Conservation (phyloP, 2,329 filamentous ascomycete genomes). For the Talaromyces sp. region DNA sequence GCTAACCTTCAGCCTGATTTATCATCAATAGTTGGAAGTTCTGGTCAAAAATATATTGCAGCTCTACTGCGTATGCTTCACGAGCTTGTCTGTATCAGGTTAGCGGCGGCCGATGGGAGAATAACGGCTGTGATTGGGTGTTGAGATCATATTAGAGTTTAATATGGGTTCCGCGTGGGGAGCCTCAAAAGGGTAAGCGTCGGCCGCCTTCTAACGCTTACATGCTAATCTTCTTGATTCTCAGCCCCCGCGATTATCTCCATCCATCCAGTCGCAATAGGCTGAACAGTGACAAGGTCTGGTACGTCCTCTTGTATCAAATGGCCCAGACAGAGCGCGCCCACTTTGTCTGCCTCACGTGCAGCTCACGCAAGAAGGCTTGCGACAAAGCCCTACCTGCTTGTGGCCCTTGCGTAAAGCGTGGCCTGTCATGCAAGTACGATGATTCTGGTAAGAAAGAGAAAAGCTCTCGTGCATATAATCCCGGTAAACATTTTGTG, state of each 20-base stretch:
- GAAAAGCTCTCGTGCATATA: conserved; percentile 11
- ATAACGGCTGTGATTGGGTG: not conserved
- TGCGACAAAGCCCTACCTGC: conserved; percentile 14
- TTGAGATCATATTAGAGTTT: not conserved
- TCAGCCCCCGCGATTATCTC: not conserved
- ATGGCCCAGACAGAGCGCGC: conserved; percentile 12
- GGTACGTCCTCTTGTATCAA: not conserved
- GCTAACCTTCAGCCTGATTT: not conserved
- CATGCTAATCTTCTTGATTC: not conserved
- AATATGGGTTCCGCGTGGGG: not conserved
- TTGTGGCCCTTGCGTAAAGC: conserved; percentile 12
- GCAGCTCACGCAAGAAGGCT: conserved; percentile 15
- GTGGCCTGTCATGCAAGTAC: conserved; percentile 12
- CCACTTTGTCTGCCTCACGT: conserved; percentile 13
- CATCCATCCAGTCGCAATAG: not conserved
- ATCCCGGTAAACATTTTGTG: conserved; percentile 16
- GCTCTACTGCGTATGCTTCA: too few relatives aligned
- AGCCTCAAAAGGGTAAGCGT: conserved; percentile 5
- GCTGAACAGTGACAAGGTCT: not conserved
- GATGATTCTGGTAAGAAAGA: not conserved
- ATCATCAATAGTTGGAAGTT: not conserved
- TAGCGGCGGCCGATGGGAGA: conserved; percentile 11
- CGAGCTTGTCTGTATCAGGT: not conserved
- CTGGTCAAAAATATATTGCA: not conserved
- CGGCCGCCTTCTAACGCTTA: conserved; percentile 7